These are phyloP conservation scores for Sporothrix luriei DNA, from an alignment of 2,329 filamentous ascomycete genomes.

Conservation along the genomic window DNA sequence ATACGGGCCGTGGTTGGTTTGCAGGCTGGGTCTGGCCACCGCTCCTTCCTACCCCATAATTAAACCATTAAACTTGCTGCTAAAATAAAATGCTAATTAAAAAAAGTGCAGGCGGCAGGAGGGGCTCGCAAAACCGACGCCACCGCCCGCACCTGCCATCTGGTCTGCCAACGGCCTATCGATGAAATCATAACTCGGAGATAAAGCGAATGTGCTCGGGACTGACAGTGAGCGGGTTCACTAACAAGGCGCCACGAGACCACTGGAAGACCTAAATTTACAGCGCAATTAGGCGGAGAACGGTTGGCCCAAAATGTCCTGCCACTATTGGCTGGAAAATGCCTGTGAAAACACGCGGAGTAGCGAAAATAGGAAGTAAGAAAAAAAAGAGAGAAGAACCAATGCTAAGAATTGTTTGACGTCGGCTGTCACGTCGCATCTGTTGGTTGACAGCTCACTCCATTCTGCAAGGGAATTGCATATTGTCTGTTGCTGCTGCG, in stretches of 20 bases:
- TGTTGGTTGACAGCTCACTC: constrained; percentile 22
- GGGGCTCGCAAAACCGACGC: constrained; percentile 14
- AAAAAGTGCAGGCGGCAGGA: constrained; percentile 20
- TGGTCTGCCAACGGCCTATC: not conserved
- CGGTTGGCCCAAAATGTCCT: constrained; percentile 14
- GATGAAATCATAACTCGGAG: constrained; percentile 25
- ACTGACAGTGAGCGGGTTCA: not conserved
- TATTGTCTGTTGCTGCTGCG: not conserved
- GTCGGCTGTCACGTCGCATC: constrained; percentile 1
- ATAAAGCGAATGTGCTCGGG: constrained; percentile 19
- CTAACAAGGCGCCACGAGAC: constrained; percentile 1
- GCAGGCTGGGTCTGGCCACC: constrained; percentile 23
- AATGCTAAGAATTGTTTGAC: not conserved
- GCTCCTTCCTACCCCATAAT: constrained; percentile 25
- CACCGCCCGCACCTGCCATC: not conserved
- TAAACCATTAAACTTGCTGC: constrained; percentile 15
- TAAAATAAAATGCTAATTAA: constrained; percentile 1
- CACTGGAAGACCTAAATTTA: constrained; percentile 21
- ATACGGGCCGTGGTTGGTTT: not conserved
- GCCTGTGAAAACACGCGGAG: constrained; percentile 29
- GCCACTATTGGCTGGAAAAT: constrained; percentile 23
- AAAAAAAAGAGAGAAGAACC: constrained; percentile 3
- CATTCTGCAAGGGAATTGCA: constrained; percentile 15
- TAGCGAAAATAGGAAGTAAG: constrained; percentile 14
- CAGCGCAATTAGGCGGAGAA: constrained; percentile 4